phyloP scores from a whole-genome alignment of 345 rosid species.

The Ricinus communis region DNA sequence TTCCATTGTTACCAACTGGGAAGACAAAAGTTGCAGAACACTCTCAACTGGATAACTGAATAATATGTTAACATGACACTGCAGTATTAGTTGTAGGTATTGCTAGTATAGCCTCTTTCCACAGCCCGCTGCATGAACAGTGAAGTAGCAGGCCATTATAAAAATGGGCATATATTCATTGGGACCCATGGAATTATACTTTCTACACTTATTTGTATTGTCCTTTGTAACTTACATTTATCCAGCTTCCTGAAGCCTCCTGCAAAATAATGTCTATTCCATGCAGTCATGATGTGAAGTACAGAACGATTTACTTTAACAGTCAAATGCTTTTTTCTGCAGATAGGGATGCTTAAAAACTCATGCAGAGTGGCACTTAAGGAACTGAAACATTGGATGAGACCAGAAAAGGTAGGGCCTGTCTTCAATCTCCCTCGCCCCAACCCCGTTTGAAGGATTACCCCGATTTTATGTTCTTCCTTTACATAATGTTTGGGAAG shows the following conservation, averaged over 20 bases:
- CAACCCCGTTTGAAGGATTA: neutral
- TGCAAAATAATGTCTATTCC: neutral
- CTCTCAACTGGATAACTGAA: neutral
- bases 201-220: no score
- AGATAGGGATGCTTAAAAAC: conserved; percentile 62
- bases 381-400: conserved; percentile 76
- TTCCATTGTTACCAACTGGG: neutral
- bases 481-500: neutral
- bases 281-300: neutral
- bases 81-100: neutral
- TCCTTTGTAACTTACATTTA: neutral
- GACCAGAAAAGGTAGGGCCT: conserved; percentile 61
- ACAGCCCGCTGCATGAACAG: no score
- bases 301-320: neutral
- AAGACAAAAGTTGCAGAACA: neutral
- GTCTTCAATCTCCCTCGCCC: neutral
- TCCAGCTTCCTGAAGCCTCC: neutral
- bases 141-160: no score
- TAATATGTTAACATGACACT: neutral
- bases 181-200: no score
- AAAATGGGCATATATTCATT: no score
- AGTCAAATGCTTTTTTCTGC: conserved; percentile 29
- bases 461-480: neutral
- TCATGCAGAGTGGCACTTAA: conserved; percentile 60
- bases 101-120: neutral